These are phyloP conservation scores for Boletus pseudo-olivaceus DNA, from an alignment of 768 basidiomycete genomes.

Conservation along the genomic window DNA sequence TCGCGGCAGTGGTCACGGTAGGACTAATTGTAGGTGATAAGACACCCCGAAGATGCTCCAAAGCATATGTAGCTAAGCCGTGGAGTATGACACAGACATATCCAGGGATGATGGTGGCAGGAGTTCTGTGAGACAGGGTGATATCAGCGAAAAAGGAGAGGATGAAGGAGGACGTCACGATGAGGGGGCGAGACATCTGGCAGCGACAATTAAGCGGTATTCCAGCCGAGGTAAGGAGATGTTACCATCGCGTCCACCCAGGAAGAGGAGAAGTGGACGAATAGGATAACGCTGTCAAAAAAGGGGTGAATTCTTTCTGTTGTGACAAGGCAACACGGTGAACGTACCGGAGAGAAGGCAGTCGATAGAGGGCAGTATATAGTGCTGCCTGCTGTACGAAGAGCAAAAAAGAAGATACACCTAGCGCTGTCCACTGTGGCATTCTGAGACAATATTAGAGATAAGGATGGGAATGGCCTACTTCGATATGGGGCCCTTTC, in stretches of 20 bases:
- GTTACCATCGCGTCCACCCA: slow-evolving; percentile 58
- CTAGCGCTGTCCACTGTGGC: slow-evolving; percentile 66
- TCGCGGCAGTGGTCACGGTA: slow-evolving; percentile 52
- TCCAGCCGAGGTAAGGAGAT: slow-evolving; percentile 43
- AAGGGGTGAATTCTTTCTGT: not conserved
- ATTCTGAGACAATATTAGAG: slow-evolving; percentile 9
- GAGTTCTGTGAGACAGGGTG: slow-evolving; percentile 34
- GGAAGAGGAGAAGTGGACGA: slow-evolving; percentile 65
- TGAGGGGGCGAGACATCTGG: slow-evolving; percentile 50
- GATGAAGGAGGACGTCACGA: slow-evolving; percentile 45
- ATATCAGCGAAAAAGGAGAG: slow-evolving; percentile 60
- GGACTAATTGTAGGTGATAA: slow-evolving; percentile 57
- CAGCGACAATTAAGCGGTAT: not conserved
- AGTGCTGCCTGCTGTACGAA: slow-evolving; percentile 68
- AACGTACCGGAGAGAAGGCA: slow-evolving; percentile 63
- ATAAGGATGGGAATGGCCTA: slow-evolving; percentile 29
- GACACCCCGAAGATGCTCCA: slow-evolving; percentile 59
- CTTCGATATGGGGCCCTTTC: slow-evolving; percentile 58
- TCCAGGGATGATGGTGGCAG: slow-evolving; percentile 49
- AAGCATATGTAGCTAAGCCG: slow-evolving; percentile 53
- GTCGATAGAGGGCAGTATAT: slow-evolving; percentile 63
- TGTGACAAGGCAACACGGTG: not conserved
- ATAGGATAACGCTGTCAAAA: slow-evolving; percentile 57
- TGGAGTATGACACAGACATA: slow-evolving; percentile 65
- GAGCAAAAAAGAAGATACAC: slow-evolving; percentile 60